Percentiles rank a stretch among this genome's conserved stretches.
phyloP scores from a whole-genome alignment of 257 asterid genomes.

The Ligustrum vulgare region DNA sequence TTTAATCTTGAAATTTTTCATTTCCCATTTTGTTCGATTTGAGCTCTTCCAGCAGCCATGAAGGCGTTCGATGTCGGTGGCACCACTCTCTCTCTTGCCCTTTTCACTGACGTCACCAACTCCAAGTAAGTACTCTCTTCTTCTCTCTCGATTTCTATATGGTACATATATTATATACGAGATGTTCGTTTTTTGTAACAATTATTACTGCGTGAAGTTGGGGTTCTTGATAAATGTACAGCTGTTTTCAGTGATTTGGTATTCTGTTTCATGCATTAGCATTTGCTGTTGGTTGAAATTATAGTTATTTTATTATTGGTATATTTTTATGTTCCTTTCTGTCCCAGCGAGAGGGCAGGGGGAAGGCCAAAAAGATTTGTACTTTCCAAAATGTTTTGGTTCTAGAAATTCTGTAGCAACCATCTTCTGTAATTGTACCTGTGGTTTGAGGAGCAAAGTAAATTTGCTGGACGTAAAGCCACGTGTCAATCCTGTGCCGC shows the following conservation, averaged over 20 bases:
- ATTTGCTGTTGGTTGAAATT: background rate
- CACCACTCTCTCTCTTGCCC: conserved; percentile 62
- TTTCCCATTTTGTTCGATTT: background rate
- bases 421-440: background rate
- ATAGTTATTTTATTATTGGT: background rate
- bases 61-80: conserved; percentile 70
- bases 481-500: background rate
- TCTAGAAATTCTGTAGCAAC: background rate
- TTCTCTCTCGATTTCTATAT: background rate
- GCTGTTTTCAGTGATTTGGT: background rate
- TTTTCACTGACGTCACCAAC: conserved; percentile 77
- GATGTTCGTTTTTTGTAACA: background rate
- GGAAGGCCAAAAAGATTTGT: background rate
- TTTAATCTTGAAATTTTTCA: background rate
- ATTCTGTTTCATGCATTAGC: background rate
- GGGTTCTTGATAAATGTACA: background rate
- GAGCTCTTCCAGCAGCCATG: conserved; percentile 39
- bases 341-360: background rate
- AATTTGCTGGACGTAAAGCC: background rate
- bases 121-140: conserved; percentile 54
- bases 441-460: background rate
- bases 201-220: background rate
- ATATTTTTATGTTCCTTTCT: background rate
- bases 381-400: background rate
- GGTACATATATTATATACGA: background rate